Evolutionary conservation across 441 rosid genomes (phyloP).

Genomic region (Syzygium malaccense): DNA sequence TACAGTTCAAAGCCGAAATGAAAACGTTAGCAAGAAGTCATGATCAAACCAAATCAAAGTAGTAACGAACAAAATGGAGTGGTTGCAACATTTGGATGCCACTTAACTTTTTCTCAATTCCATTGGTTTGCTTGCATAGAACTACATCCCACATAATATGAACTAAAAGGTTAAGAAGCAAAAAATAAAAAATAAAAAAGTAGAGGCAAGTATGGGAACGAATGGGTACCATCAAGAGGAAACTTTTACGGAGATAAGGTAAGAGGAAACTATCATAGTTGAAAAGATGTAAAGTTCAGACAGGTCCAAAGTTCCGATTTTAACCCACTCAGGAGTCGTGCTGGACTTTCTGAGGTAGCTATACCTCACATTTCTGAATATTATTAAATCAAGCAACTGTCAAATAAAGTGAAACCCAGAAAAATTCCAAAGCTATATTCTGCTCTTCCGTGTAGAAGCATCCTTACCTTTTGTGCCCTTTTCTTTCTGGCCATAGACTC

Average conservation of each 20-base stretch:
- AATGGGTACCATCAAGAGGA: neutral
- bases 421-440: neutral
- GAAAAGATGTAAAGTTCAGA: neutral
- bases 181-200: neutral
- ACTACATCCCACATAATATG: neutral
- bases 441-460: neutral
- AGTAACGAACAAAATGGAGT: neutral
- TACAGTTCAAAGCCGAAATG: neutral
- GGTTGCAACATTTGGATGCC: neutral
- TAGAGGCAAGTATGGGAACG: neutral
- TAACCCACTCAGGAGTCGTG: neutral
- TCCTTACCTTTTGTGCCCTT: neutral
- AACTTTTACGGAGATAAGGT: neutral
- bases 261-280: neutral
- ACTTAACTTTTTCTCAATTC: neutral
- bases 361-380: neutral
- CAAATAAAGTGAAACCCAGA: neutral
- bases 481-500: neutral
- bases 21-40: neutral
- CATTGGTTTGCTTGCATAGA: neutral
- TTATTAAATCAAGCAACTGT: neutral
- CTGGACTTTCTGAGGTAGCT: neutral
- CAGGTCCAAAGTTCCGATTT: neutral
- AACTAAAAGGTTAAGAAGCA: neutral
- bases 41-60: neutral